These are phyloP conservation scores for Apiospora koreana DNA, from an alignment of 2,329 filamentous ascomycete species.

Conservation along the genomic window DNA sequence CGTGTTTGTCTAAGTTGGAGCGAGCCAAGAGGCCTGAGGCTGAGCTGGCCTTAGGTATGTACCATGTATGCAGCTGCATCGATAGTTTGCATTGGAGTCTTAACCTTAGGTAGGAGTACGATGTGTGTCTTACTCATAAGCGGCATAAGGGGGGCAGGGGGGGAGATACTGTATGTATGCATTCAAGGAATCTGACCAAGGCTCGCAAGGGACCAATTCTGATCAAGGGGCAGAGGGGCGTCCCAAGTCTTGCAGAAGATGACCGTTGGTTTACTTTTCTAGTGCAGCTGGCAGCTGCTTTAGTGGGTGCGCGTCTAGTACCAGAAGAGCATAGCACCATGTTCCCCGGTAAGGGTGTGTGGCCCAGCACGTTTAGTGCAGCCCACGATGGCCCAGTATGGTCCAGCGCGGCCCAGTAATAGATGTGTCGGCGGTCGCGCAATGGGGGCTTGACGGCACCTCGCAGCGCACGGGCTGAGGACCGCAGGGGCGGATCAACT, in stretches of 20 bases:
- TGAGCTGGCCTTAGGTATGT: not conserved
- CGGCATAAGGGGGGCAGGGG: not conserved
- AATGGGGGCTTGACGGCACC: constrained; percentile 6
- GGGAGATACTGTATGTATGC: no score
- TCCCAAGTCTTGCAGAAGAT: not conserved
- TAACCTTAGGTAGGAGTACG: not conserved
- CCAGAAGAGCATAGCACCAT: not conserved
- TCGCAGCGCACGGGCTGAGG: not conserved
- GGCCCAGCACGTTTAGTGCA: not conserved
- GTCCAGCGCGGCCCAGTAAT: no score
- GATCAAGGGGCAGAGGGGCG: not conserved
- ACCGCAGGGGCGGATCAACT: constrained; percentile 4
- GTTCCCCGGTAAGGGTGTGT: not conserved
- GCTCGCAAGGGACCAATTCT: no score
- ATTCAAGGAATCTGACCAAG: not conserved
- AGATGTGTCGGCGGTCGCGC: not conserved
- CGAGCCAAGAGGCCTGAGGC: not conserved
- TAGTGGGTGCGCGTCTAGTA: not conserved
- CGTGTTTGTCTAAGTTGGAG: not conserved
- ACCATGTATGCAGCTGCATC: constrained; percentile 1
- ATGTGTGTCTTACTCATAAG: not conserved
- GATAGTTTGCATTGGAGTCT: not conserved
- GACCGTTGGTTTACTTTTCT: not conserved
- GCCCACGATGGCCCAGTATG: no score
- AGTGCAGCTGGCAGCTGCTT: not conserved